These are phyloP conservation scores for Saccharum spontaneum DNA, from an alignment of 176 grass and related monocot genomes.

Conservation along the genomic window DNA sequence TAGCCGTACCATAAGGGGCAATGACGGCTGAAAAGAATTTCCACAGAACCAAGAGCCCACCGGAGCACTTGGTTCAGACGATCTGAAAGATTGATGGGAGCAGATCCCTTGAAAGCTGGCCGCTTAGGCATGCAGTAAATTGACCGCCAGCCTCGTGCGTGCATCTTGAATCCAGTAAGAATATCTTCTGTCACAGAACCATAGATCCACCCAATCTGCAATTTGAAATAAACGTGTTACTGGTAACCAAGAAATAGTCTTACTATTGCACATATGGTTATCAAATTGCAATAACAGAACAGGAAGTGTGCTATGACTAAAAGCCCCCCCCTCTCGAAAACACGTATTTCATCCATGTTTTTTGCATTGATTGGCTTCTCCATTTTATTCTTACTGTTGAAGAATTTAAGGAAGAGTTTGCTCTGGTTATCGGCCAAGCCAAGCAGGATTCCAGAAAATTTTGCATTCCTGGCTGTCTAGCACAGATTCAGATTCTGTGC, in stretches of 20 bases:
- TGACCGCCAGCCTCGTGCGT: slow-evolving; percentile 84
- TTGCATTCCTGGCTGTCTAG: not conserved
- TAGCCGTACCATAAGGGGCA: slow-evolving; percentile 94
- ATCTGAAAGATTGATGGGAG: slow-evolving; percentile 97
- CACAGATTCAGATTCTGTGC: not conserved
- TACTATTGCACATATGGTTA: slow-evolving; percentile 14
- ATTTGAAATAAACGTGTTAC: slow-evolving; percentile 26
- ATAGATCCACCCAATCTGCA: slow-evolving; percentile 97
- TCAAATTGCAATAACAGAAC: not conserved
- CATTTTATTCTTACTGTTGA: not conserved
- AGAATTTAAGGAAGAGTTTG: not conserved
- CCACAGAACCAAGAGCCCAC: slow-evolving; percentile 90
- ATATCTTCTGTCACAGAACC: slow-evolving; percentile 99
- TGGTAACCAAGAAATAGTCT: slow-evolving; percentile 10
- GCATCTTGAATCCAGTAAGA: slow-evolving; percentile 98
- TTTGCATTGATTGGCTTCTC: slow-evolving; percentile 4
- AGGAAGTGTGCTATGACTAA: not conserved
- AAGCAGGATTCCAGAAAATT: not conserved
- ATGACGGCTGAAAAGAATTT: slow-evolving; percentile 97
- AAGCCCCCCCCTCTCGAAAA: not conserved
- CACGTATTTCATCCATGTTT: not conserved
- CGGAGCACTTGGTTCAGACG: slow-evolving; percentile 93
- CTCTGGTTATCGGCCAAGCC: not conserved
- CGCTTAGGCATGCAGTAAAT: slow-evolving; percentile 96
- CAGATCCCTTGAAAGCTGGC: slow-evolving; percentile 88